These are phyloP conservation scores for Chaetomium sp. DNA, from an alignment of 2,329 filamentous ascomycete species.

Conservation along the genomic window DNA sequence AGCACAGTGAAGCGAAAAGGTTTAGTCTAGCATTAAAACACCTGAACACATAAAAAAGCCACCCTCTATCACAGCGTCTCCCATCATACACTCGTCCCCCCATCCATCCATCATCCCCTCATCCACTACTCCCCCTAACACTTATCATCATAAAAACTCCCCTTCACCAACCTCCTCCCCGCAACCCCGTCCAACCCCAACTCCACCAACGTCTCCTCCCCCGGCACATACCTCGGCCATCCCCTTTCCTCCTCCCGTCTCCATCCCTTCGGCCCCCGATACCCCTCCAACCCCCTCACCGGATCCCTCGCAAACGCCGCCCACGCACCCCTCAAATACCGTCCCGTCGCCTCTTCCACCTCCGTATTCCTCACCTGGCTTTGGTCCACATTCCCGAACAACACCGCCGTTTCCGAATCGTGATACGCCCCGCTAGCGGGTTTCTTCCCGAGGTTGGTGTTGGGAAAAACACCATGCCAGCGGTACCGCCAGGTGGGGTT, in stretches of 20 bases:
- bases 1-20: too few species aligned
- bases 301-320: slow-evolving; percentile 35
- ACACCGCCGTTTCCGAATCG: slow-evolving; percentile 23
- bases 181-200: background rate
- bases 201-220: slow-evolving; percentile 3
- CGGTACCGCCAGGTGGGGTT: slow-evolving; percentile 34
- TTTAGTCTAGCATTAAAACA: too few species aligned
- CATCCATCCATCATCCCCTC: background rate
- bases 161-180: slow-evolving; percentile 1
- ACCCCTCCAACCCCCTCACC: slow-evolving; percentile 3
- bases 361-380: slow-evolving; percentile 18
- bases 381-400: slow-evolving; percentile 13
- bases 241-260: background rate
- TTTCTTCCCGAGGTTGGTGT: slow-evolving; percentile 25
- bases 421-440: slow-evolving; percentile 32
- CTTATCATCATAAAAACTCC: slow-evolving; percentile 3
- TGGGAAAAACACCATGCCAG: slow-evolving; percentile 33
- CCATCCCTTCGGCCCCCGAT: background rate
- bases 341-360: slow-evolving; percentile 27
- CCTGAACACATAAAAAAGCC: too few species aligned
- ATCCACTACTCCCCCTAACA: background rate
- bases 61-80: too few species aligned
- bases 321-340: slow-evolving; percentile 34
- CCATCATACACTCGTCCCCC: background rate
- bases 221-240: background rate